These are phyloP conservation scores for Balansia obtecta DNA, from an alignment of 2,329 filamentous ascomycete genomes.

Conservation along the genomic window DNA sequence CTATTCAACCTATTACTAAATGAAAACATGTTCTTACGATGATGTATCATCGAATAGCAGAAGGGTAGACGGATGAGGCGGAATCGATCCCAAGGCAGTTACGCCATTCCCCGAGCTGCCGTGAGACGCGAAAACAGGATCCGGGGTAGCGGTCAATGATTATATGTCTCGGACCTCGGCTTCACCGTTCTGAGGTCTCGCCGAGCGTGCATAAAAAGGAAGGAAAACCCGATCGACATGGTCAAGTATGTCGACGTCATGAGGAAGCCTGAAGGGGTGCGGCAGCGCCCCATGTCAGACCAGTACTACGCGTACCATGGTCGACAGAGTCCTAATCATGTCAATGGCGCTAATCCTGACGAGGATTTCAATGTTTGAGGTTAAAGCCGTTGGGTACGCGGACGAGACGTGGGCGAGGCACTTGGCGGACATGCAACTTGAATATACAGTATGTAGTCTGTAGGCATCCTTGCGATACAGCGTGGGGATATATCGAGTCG, in stretches of 20 bases:
- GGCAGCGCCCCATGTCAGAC: background rate
- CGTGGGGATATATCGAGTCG: too few relatives aligned
- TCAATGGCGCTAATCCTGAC: background rate
- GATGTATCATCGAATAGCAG: background rate
- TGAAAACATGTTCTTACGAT: background rate
- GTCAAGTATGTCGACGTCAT: constrained; percentile 11
- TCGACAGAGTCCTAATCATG: background rate
- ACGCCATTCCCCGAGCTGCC: too few relatives aligned
- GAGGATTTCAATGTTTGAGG: background rate
- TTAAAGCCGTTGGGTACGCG: background rate
- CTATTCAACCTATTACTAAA: background rate
- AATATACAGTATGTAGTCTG: too few relatives aligned
- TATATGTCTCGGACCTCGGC: too few relatives aligned
- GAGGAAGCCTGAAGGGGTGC: constrained; percentile 8
- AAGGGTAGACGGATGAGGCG: background rate
- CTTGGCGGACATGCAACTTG: too few relatives aligned
- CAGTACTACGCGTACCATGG: background rate
- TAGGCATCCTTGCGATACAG: too few relatives aligned
- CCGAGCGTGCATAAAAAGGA: too few relatives aligned
- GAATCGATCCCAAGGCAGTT: background rate
- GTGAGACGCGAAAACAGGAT: too few relatives aligned
- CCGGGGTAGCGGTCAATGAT: too few relatives aligned
- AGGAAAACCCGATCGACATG: constrained; percentile 11
- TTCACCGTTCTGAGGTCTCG: too few relatives aligned
- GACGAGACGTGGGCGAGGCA: too few relatives aligned